Evolutionary conservation across 345 rosid species (phyloP).

Genomic region (Theobroma cacao): DNA sequence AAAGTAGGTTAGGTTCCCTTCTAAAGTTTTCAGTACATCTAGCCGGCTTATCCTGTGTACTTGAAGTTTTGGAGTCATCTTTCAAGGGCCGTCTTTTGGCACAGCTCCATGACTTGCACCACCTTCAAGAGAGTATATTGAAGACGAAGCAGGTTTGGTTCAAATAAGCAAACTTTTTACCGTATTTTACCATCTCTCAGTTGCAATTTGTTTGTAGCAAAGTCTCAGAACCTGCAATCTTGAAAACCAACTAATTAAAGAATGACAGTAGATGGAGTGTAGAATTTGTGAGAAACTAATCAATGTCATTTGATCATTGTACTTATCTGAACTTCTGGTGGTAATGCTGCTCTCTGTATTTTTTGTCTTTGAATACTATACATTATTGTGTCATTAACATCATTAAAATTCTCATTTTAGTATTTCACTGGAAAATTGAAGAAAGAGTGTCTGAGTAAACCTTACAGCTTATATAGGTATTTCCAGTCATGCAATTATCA

Average conservation of each 20-base stretch:
- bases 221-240: not conserved
- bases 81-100: slow-evolving; percentile 74
- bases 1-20: slow-evolving; percentile 49
- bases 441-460: not conserved
- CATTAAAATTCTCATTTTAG: not conserved
- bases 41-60: slow-evolving; percentile 64
- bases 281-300: not conserved
- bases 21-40: slow-evolving; percentile 54
- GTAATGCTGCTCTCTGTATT: not conserved
- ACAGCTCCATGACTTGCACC: slow-evolving; percentile 73
- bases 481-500: not conserved
- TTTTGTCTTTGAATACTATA: not conserved
- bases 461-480: not conserved
- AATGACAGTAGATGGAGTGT: not conserved
- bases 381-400: not conserved
- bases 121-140: slow-evolving; percentile 67
- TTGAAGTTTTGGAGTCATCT: slow-evolving; percentile 82
- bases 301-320: not conserved
- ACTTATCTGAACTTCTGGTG: not conserved
- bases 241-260: not conserved
- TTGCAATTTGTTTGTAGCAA: not conserved
- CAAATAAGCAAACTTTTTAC: not conserved
- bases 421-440: not conserved
- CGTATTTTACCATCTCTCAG: not conserved
- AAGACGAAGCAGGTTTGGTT: slow-evolving; percentile 85